phyloP scores from a whole-genome alignment of 2,329 filamentous ascomycete species.

The Ascochyta pisi region DNA sequence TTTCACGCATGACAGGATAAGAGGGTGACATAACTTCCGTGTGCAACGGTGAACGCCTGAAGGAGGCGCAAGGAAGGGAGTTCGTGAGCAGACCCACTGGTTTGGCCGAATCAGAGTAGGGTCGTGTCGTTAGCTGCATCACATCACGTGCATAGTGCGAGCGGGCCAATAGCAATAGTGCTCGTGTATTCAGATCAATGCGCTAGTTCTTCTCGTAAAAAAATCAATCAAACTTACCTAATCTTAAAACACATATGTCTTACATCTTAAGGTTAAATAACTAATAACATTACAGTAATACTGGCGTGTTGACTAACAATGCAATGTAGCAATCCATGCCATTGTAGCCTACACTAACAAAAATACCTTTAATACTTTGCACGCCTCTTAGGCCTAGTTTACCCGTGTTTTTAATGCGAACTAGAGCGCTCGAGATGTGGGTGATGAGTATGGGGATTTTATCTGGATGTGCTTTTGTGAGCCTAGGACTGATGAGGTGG shows the following conservation, averaged over 20 bases:
- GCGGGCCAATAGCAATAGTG: neutral
- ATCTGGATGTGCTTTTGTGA: neutral
- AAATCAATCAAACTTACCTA: no score
- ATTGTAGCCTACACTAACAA: neutral
- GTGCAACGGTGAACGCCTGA: neutral
- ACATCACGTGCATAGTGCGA: slow-evolving; percentile 11
- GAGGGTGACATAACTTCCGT: neutral
- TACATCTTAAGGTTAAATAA: no score
- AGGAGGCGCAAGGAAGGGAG: neutral
- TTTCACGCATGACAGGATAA: neutral
- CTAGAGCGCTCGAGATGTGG: neutral
- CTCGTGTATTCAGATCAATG: no score
- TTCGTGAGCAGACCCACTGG: neutral
- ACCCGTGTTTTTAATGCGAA: neutral
- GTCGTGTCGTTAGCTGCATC: neutral
- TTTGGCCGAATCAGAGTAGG: neutral
- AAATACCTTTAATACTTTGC: neutral
- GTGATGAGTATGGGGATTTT: neutral
- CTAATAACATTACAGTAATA: no score
- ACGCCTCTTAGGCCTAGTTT: neutral
- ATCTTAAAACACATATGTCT: no score
- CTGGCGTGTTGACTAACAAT: no score
- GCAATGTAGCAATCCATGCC: neutral
- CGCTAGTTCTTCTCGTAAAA: no score
- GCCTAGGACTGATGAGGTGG: neutral